These are phyloP conservation scores for Leccinum subgranulosum DNA, from an alignment of 768 basidiomycete genomes.

Conservation along the genomic window DNA sequence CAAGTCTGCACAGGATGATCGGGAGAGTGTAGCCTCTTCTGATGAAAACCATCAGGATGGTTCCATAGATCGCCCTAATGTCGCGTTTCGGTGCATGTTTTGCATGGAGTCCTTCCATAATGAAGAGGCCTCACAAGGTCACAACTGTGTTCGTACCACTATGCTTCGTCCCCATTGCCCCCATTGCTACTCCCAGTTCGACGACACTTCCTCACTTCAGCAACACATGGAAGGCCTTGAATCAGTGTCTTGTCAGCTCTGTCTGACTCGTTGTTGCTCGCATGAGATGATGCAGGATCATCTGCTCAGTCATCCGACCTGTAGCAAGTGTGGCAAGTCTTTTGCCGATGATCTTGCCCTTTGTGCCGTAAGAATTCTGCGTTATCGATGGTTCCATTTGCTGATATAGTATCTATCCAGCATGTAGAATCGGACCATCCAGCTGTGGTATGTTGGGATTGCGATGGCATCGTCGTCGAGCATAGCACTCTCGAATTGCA, in stretches of 20 bases:
- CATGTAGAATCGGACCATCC: conserved; percentile 23
- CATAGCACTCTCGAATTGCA: conserved; percentile 17
- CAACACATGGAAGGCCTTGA: conserved; percentile 15
- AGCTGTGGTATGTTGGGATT: conserved; percentile 30
- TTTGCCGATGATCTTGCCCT: conserved; percentile 21
- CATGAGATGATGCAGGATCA: conserved; percentile 26
- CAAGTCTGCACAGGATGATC: neutral
- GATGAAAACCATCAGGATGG: neutral
- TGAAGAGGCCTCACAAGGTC: conserved; percentile 4
- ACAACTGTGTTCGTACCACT: conserved; percentile 13
- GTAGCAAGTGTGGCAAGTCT: conserved; percentile 17
- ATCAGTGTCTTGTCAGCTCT: conserved; percentile 19
- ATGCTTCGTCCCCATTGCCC: conserved; percentile 18
- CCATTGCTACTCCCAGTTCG: conserved; percentile 23
- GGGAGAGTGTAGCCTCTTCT: neutral
- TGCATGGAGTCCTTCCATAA: conserved; percentile 18
- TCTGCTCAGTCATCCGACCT: conserved; percentile 21
- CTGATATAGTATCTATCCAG: conserved; percentile 8
- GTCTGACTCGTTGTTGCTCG: conserved; percentile 21
- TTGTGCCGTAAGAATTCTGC: conserved; percentile 16
- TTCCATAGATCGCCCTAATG: neutral
- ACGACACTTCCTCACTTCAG: conserved; percentile 14
- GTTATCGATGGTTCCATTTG: neutral
- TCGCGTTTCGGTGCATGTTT: conserved; percentile 9
- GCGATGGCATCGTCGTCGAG: conserved; percentile 24